Percentiles rank a stretch among this genome's conserved stretches.
These are phyloP conservation scores for Pythium plurisporium DNA, from an alignment of 352 stramenopile genomes.

Conservation along the genomic window DNA sequence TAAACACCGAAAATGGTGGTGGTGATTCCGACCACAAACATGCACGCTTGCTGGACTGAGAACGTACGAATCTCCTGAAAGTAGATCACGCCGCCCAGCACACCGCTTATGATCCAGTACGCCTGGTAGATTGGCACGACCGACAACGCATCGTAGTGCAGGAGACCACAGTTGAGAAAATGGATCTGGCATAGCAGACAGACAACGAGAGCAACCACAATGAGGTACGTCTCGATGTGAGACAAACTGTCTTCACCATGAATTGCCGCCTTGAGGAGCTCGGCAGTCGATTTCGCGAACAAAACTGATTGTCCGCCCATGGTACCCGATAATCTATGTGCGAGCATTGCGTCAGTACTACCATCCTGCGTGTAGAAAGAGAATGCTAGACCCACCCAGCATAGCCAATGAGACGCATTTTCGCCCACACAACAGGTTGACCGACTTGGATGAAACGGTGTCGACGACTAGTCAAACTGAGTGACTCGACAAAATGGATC, in stretches of 20 bases:
- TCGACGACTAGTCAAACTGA: constrained; percentile 63
- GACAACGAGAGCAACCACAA: constrained; percentile 49
- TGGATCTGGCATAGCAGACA: constrained; percentile 74
- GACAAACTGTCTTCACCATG: constrained; percentile 57
- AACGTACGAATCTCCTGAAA: constrained; percentile 88
- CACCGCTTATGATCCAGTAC: constrained; percentile 88
- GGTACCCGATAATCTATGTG: constrained; percentile 48
- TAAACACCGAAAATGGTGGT: constrained; percentile 83
- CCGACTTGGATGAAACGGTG: constrained; percentile 78
- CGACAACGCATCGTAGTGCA: constrained; percentile 77
- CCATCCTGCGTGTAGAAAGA: constrained; percentile 3
- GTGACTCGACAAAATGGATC: constrained; percentile 61
- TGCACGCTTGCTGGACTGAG: constrained; percentile 59
- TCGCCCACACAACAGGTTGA: constrained; percentile 52
- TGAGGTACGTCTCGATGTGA: constrained; percentile 63
- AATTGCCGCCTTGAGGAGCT: constrained; percentile 70
- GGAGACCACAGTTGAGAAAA: constrained; percentile 72
- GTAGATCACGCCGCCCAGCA: constrained; percentile 88
- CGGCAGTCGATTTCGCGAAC: constrained; percentile 80
- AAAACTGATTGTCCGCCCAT: constrained; percentile 81
- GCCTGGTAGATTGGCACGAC: constrained; percentile 84
- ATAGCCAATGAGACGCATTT: constrained; percentile 71
- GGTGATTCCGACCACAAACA: constrained; percentile 82
- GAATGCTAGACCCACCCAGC: constrained; percentile 21
- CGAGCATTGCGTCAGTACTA: not conserved